Evolutionary conservation across 164 flowering plant species (phyloP).

Genomic region (Vitis rotundifolia): DNA sequence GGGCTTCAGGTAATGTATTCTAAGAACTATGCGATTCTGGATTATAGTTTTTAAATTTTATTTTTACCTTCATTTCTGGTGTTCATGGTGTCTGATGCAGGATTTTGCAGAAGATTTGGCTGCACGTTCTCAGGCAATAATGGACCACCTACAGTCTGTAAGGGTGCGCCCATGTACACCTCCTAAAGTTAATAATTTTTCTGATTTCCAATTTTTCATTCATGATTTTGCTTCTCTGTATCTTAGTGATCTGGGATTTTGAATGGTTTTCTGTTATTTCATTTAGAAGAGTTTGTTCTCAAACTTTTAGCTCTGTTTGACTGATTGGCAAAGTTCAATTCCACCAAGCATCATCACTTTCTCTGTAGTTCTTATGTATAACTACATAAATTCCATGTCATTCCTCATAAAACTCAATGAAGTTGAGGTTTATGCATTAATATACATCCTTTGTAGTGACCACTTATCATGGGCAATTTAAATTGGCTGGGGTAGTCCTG

Average conservation of each 20-base stretch:
- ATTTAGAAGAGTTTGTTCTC: too few relatives aligned
- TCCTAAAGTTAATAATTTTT: not conserved
- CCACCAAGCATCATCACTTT: too few relatives aligned
- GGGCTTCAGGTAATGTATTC: constrained; percentile 67
- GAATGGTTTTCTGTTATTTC: not conserved
- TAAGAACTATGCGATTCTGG: not conserved
- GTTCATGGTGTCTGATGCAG: constrained; percentile 39
- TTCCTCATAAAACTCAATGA: too few relatives aligned
- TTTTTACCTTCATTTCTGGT: not conserved
- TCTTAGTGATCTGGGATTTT: not conserved
- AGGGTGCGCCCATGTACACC: constrained; percentile 44
- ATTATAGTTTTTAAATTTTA: not conserved
- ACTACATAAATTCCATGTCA: too few relatives aligned
- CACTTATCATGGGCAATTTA: too few relatives aligned
- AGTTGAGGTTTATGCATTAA: too few relatives aligned
- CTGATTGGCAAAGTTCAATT: too few relatives aligned
- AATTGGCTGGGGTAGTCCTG: too few relatives aligned
- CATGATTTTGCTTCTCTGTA: not conserved
- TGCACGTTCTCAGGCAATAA: constrained; percentile 60
- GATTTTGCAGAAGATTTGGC: constrained; percentile 85
- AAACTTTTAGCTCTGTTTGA: too few relatives aligned
- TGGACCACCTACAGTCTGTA: constrained; percentile 44
- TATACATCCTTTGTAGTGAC: too few relatives aligned
- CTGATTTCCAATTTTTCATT: not conserved
- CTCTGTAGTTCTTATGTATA: too few relatives aligned